Percentiles rank a stretch among this genome's conserved stretches.
phyloP scores from a whole-genome alignment of 2,329 filamentous ascomycete species.

The Venturia carpophila region DNA sequence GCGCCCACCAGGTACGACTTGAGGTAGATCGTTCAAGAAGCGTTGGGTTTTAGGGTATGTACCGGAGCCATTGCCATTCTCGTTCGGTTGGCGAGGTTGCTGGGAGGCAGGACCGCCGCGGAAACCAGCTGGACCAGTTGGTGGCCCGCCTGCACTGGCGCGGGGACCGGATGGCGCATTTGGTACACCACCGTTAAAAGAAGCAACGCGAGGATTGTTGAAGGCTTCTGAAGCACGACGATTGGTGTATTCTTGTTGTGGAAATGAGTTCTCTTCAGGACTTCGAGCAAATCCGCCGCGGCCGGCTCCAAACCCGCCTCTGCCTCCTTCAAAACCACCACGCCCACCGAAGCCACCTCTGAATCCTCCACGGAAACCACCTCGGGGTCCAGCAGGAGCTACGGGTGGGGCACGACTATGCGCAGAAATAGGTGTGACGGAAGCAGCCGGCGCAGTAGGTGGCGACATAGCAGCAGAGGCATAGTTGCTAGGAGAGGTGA shows the following conservation, averaged over 20 bases:
- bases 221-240: slow-evolving; percentile 16
- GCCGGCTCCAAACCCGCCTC: slow-evolving; percentile 6
- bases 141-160: slow-evolving; percentile 6
- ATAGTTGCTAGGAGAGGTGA: slow-evolving; percentile 31
- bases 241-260: slow-evolving; percentile 4
- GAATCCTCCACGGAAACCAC: slow-evolving; percentile 27
- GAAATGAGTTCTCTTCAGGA: slow-evolving; percentile 1
- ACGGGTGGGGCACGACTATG: slow-evolving; percentile 30
- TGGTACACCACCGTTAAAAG: slow-evolving; percentile 2
- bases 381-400: slow-evolving; percentile 33
- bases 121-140: slow-evolving; percentile 25
- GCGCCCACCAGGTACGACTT: slow-evolving; percentile 36
- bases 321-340: slow-evolving; percentile 5
- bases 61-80: slow-evolving; percentile 32
- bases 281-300: slow-evolving; percentile 7
- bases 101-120: slow-evolving; percentile 23
- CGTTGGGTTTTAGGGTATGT: slow-evolving; percentile 34
- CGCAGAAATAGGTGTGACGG: slow-evolving; percentile 22
- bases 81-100: slow-evolving; percentile 24
- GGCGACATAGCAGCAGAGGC: slow-evolving; percentile 35
- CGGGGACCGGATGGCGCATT: slow-evolving; percentile 14
- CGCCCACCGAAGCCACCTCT: slow-evolving; percentile 22
- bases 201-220: slow-evolving; percentile 6
- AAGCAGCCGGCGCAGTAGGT: slow-evolving; percentile 31
- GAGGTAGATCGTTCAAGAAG: slow-evolving; percentile 37